phyloP scores from a whole-genome alignment of 2,329 filamentous ascomycete species.

The Fusarium guadeloupense region DNA sequence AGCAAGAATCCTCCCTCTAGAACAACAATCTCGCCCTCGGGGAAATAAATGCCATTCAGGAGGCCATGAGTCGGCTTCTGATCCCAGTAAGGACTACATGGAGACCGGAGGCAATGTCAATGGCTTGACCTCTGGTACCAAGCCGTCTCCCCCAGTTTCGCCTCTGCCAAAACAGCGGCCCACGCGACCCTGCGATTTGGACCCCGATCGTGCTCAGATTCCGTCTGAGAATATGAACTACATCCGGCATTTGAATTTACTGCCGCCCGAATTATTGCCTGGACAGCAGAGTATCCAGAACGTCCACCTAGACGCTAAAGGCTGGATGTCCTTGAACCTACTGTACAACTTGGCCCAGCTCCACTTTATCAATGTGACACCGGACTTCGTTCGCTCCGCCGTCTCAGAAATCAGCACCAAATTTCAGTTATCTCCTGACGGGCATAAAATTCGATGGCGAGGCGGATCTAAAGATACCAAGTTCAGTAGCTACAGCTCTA shows the following conservation, averaged over 20 bases:
- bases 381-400: slow-evolving; percentile 78
- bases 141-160: slow-evolving; percentile 52
- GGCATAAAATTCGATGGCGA: slow-evolving; percentile 81
- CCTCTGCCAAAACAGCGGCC: slow-evolving; percentile 74
- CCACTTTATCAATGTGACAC: slow-evolving; percentile 83
- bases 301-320: slow-evolving; percentile 69
- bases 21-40: slow-evolving; percentile 37
- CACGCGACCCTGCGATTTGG: slow-evolving; percentile 78
- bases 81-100: slow-evolving; percentile 57
- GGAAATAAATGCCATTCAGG: slow-evolving; percentile 53
- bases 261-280: slow-evolving; percentile 64
- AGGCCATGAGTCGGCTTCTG: slow-evolving; percentile 55
- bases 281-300: slow-evolving; percentile 53
- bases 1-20: slow-evolving; percentile 55
- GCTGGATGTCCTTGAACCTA: slow-evolving; percentile 85
- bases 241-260: slow-evolving; percentile 76
- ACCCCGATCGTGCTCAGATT: slow-evolving; percentile 77
- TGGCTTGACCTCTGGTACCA: slow-evolving; percentile 43
- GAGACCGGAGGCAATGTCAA: slow-evolving; percentile 53
- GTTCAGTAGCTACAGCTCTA: slow-evolving; percentile 70
- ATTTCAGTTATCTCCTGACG: slow-evolving; percentile 80
- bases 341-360: slow-evolving; percentile 83
- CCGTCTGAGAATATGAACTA: slow-evolving; percentile 82
- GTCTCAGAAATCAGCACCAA: slow-evolving; percentile 75
- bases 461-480: slow-evolving; percentile 72